Base-by-base conservation (phyloP, 2,329 filamentous ascomycete genomes). In the Epichloe scottii region DNA sequence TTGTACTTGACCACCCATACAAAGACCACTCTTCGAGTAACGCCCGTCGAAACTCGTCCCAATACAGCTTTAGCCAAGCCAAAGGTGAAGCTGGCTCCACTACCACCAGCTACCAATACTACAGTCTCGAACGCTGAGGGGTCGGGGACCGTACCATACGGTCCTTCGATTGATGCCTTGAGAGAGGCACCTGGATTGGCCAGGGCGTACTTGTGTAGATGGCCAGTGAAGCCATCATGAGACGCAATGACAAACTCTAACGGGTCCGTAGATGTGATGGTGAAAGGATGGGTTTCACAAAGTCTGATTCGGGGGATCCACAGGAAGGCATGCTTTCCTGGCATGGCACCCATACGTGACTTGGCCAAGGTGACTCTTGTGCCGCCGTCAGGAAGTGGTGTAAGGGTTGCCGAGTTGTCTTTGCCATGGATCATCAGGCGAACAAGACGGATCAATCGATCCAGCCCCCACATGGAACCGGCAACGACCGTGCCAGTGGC, bases 251-350 rank as follows among this genome's bases (percentile, higher is more conserved):
- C 71, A 47, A 84, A 78, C 64, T 83, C 78, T 33, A 79, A 59
- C 0, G 77, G 74, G 34, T 72, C 63, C 15, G 68, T 71, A 21
- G 70, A 64, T 21, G 76, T 75, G 46, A 84, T 77, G 2, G 80
- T 84, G 56, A 84, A 84, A 0, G 81, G 81, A 54, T 85, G 82
- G 2, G 75, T 79, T 62, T 84, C 77, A 17, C 76, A 66, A 2
- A 67, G 56, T 10, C 80, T 74, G 46, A 84, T 71, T 4, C 66
- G 66, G 0, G 81, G 82, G 6, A 84, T 73, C 78, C 79, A 84
- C 33, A n/a, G n/a, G n/a, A n/a, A n/a, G n/a, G n/a, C n/a, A n/a
- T n/a, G n/a, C n/a, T n/a, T n/a, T n/a, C n/a, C n/a, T n/a, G n/a
- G n/a, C n/a, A n/a, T n/a, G n/a, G n/a, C n/a, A n/a, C n/a, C 63